Base-by-base conservation (phyloP, 495 filamentous ascomycete genomes). In the Daldinia concentrica region DNA sequence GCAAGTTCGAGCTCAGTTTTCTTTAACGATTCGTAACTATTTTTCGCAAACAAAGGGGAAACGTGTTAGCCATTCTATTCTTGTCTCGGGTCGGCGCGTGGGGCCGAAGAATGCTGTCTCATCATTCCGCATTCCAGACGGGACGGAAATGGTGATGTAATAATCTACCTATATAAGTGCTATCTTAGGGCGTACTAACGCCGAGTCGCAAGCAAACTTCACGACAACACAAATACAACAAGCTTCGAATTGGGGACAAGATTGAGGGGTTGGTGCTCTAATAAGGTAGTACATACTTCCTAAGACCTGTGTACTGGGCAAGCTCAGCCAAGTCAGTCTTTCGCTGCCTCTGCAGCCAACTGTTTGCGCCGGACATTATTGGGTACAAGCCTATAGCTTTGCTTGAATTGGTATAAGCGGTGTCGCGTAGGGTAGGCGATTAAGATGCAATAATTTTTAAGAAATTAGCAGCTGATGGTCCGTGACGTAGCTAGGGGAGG, bases 291-390 rank as follows among this genome's bases (percentile, higher is more conserved):
- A 80, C 88, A 71, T 86, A 95, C 93, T 91, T 87, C 74, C 86
- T 85, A 41, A 97, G 80, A 27, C 92, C 91, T 62, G 93, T 89
- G 36, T 87, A 80, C 50, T 91, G 84, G 55, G 92, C 92, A 51
- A 97, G 84, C 70, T 94, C 90, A 39, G 87, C 69, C 56, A 99
- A 87, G 67, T 95, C 92, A 64, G 83, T 83, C 83, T 98, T 98
- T 81, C 90, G 90, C 85, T 96, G 91, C 77, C 89, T 88, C 71
- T 90, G 87, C 73, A 98, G 86, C 90, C 90, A 98, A 72, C 89
- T 88, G 71, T 84, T 84, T 37, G 72, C 77, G 71, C 79, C 76
- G 66, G 81, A 82, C 80, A 83, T 83, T 77, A 73, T 58, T 62
- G 14, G n/a, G 12, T 64, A 3, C 36, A 14, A 27, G n/a, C 55